These are phyloP conservation scores for Lagerstroemia speciosa DNA, from an alignment of 345 rosid genomes.

Conservation along the genomic window DNA sequence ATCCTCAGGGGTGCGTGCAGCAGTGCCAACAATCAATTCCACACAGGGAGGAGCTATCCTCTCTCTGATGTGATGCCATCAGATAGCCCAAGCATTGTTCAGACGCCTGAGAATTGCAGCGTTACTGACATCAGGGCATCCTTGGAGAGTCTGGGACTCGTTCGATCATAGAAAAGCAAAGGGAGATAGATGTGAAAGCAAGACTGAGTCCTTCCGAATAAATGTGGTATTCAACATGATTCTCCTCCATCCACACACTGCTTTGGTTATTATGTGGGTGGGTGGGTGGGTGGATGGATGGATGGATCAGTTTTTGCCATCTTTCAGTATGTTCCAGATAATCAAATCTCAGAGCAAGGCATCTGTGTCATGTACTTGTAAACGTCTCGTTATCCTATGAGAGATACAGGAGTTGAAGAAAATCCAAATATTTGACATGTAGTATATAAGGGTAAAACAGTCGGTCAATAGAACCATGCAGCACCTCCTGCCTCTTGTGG, in stretches of 20 bases:
- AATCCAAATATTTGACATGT: neutral
- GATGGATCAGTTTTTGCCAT: too few relatives aligned
- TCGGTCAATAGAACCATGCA: neutral
- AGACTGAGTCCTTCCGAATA: neutral
- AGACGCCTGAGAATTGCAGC: slow-evolving; percentile 35
- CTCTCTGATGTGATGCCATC: slow-evolving; percentile 68
- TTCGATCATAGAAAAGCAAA: slow-evolving; percentile 2
- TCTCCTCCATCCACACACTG: neutral
- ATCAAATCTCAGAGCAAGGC: neutral
- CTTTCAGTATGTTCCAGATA: neutral
- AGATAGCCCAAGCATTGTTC: slow-evolving; percentile 57
- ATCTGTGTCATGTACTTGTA: neutral
- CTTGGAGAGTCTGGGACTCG: slow-evolving; percentile 48
- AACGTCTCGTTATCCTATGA: neutral
- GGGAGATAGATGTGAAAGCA: neutral
- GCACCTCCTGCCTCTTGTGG: neutral
- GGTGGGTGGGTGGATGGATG: too few relatives aligned
- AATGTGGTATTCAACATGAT: neutral
- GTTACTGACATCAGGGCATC: slow-evolving; percentile 41
- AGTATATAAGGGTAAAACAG: neutral
- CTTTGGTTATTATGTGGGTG: too few relatives aligned
- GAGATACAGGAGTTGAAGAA: neutral
- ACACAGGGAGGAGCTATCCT: slow-evolving; percentile 64
- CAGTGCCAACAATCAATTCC: slow-evolving; percentile 42
- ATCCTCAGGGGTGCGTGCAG: slow-evolving; percentile 64